Evolutionary conservation across 1,139 yeast genomes (phyloP).

Genomic region (Groenewaldozyma auringiensis): DNA sequence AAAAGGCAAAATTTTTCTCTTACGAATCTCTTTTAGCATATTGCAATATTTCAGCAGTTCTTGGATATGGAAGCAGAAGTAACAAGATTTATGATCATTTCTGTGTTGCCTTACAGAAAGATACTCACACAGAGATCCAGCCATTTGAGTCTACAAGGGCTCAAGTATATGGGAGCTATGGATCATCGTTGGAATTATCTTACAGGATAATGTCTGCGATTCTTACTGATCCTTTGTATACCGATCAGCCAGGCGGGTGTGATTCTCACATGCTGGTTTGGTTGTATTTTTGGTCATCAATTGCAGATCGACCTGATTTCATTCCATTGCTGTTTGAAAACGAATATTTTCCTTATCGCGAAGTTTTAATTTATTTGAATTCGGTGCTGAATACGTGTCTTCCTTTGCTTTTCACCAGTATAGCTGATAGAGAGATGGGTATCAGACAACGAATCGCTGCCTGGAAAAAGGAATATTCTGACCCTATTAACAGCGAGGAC

Average conservation of each 20-base stretch:
- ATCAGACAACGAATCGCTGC: slow-evolving; percentile 6
- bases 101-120: too few relatives aligned
- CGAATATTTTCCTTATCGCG: slow-evolving; percentile 14
- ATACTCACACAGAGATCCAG: not conserved
- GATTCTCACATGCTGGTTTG: slow-evolving; percentile 20
- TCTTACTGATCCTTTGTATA: slow-evolving; percentile 4
- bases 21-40: slow-evolving; percentile 22
- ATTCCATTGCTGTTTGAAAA: slow-evolving; percentile 9
- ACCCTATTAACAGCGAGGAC: slow-evolving; percentile 7
- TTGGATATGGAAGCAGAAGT: slow-evolving; percentile 20
- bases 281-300: slow-evolving; percentile 20
- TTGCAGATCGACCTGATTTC: slow-evolving; percentile 14
- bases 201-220: slow-evolving; percentile 5
- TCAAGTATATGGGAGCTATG: not conserved
- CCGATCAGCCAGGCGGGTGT: slow-evolving; percentile 11
- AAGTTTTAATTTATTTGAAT: slow-evolving; percentile 14
- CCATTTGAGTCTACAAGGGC: not conserved
- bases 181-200: not conserved
- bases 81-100: slow-evolving; percentile 11
- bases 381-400: slow-evolving; percentile 8
- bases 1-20: slow-evolving; percentile 6
- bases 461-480: slow-evolving; percentile 6
- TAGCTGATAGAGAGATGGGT: not conserved
- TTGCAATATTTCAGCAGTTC: slow-evolving; percentile 24
- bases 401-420: slow-evolving; percentile 1